Conservation (phyloP, 768 basidiomycete species). For the Inosperma sp. region DNA sequence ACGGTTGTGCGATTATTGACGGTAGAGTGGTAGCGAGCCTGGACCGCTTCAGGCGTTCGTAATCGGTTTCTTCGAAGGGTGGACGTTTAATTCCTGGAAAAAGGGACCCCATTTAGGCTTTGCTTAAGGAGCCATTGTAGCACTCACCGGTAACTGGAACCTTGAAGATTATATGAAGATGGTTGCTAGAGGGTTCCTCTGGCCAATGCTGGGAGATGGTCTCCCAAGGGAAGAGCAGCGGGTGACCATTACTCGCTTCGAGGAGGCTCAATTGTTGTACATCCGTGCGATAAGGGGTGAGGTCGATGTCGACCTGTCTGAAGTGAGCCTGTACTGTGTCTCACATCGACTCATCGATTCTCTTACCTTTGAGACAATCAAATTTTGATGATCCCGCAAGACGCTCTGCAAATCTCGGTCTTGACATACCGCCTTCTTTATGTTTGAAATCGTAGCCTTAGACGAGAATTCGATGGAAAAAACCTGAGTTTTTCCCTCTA, state of each 20-base stretch:
- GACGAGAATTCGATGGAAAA: not conserved
- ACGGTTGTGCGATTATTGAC: not conserved
- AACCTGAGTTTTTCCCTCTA: not conserved
- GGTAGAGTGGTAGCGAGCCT: not conserved
- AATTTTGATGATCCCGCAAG: not conserved
- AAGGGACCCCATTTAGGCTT: slow-evolving; percentile 1
- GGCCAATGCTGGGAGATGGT: not conserved
- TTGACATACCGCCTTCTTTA: not conserved
- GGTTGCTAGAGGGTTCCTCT: not conserved
- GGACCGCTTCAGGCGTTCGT: slow-evolving; percentile 1
- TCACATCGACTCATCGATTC: not conserved
- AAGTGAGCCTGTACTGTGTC: not conserved
- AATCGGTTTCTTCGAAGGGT: not conserved
- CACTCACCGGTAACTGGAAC: slow-evolving; percentile 1
- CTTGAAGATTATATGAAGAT: slow-evolving; percentile 4
- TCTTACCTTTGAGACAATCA: not conserved
- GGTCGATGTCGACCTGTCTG: not conserved
- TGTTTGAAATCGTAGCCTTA: not conserved
- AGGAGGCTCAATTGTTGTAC: not conserved
- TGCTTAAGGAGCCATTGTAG: not conserved
- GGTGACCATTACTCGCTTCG: slow-evolving; percentile 1
- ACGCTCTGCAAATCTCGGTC: not conserved
- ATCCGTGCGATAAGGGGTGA: not conserved
- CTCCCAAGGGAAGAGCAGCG: not conserved
- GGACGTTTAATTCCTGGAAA: not conserved